Percentiles rank a stretch among this genome's conserved stretches.
phyloP scores from a whole-genome alignment of 257 asterid species.

The Striga asiatica region DNA sequence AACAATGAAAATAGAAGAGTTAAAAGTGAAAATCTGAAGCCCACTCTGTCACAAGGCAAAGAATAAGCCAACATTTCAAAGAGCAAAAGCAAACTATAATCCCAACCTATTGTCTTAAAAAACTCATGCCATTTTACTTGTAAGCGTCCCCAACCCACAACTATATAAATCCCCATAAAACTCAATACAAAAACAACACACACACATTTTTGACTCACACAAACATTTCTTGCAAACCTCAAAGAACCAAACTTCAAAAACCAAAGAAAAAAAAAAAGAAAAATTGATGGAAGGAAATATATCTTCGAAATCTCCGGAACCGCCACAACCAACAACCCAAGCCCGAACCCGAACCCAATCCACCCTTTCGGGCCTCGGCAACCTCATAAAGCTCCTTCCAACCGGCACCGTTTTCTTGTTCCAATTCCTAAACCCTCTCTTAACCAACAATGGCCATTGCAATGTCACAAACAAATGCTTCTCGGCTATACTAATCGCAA shows the following conservation, averaged over 20 bases:
- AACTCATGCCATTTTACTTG: conserved; percentile 9
- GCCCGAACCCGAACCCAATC: conserved; percentile 19
- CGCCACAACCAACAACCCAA: too few species aligned
- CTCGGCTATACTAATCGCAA: conserved; percentile 28
- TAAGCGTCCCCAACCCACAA: conserved; percentile 5
- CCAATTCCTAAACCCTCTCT: conserved; percentile 70
- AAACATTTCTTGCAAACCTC: background rate
- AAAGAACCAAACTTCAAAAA: background rate
- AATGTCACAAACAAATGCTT: conserved; percentile 38
- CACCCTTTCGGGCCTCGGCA: conserved; percentile 46
- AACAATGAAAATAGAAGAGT: background rate
- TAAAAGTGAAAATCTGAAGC: background rate
- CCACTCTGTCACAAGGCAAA: background rate
- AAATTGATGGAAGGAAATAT: conserved; percentile 8
- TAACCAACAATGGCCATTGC: conserved; percentile 75
- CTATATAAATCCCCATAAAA: background rate
- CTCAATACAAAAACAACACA: background rate
- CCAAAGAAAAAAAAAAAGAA: background rate
- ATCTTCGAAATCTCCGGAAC: conserved; percentile 22
- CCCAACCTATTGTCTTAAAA: background rate
- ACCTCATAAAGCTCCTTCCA: conserved; percentile 62
- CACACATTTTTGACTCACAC: background rate
- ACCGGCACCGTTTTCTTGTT: conserved; percentile 55
- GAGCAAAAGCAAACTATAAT: conserved; percentile 14
- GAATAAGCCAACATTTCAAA: background rate